These are phyloP conservation scores for Dactylonectria macrodidyma DNA, from an alignment of 2,329 filamentous ascomycete species.

Conservation along the genomic window DNA sequence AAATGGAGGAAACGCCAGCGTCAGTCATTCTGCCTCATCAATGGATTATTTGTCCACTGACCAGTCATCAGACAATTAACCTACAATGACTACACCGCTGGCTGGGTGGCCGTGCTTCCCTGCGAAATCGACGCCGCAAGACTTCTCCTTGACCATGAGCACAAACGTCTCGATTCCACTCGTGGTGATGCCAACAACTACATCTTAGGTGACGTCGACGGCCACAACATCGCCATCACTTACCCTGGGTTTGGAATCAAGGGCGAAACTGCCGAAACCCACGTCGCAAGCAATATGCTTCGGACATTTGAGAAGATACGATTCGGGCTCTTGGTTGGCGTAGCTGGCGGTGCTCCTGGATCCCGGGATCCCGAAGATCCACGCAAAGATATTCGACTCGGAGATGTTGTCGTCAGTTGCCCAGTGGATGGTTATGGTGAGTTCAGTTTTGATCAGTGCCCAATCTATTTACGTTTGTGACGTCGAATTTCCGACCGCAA, in stretches of 20 bases:
- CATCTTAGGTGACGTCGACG: background rate
- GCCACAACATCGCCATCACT: constrained; percentile 19
- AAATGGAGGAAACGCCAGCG: no score
- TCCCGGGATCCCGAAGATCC: background rate
- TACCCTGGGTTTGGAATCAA: background rate
- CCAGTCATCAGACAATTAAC: no score
- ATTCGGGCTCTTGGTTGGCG: constrained; percentile 23
- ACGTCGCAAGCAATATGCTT: constrained; percentile 2
- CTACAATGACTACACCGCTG: constrained; percentile 3
- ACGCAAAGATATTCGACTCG: background rate
- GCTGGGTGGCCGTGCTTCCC: constrained; percentile 3
- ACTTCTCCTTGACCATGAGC: constrained; percentile 8
- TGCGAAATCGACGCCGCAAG: constrained; percentile 2
- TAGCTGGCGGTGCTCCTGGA: constrained; percentile 14
- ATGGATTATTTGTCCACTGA: no score
- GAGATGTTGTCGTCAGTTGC: constrained; percentile 15
- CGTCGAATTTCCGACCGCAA: no score
- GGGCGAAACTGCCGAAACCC: background rate
- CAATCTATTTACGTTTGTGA: no score
- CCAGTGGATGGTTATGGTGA: background rate
- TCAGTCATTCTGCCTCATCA: no score
- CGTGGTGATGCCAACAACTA: constrained; percentile 12
- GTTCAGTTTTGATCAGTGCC: no score
- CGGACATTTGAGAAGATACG: constrained; percentile 10
- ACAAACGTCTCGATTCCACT: background rate